phyloP scores from a whole-genome alignment of 163 green algal genomes.

The Chlamydomonas reinhardtii region DNA sequence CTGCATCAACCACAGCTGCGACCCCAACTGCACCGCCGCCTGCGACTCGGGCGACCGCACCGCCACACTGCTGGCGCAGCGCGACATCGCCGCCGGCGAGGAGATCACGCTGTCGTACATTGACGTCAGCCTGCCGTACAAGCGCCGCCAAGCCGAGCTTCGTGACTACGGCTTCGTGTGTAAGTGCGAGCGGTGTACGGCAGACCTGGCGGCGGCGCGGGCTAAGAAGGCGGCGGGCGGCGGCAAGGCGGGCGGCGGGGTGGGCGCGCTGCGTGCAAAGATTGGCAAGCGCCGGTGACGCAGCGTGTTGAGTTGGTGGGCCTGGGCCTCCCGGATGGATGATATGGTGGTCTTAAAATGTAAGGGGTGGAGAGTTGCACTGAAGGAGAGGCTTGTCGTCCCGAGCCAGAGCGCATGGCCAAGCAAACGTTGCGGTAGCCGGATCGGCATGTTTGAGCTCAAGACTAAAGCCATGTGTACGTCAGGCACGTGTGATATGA shows the following conservation, averaged over 20 bases:
- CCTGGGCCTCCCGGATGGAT: no score
- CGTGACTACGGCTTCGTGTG: slow-evolving; percentile 90
- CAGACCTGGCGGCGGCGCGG: slow-evolving; percentile 30
- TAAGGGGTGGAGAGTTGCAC: no score
- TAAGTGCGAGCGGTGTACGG: slow-evolving; percentile 67
- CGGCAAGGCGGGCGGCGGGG: background rate
- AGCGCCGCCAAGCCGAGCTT: slow-evolving; percentile 73
- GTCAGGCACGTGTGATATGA: no score
- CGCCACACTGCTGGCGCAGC: slow-evolving; percentile 73
- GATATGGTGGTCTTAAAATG: no score
- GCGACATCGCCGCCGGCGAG: slow-evolving; percentile 71
- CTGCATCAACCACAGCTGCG: slow-evolving; percentile 93
- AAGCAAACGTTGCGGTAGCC: no score
- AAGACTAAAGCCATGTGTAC: no score
- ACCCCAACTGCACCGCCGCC: slow-evolving; percentile 75
- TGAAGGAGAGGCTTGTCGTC: no score
- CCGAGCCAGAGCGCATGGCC: no score
- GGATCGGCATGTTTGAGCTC: no score
- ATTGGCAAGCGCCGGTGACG: background rate
- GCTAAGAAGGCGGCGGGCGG: background rate
- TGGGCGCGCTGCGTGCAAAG: background rate
- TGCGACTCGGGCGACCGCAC: slow-evolving; percentile 77
- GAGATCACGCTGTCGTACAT: slow-evolving; percentile 93
- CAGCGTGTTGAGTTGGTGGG: no score
- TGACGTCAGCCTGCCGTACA: slow-evolving; percentile 68